These are phyloP conservation scores for Cardamine chenopodiifolia DNA, from an alignment of 345 rosid species.

Conservation along the genomic window DNA sequence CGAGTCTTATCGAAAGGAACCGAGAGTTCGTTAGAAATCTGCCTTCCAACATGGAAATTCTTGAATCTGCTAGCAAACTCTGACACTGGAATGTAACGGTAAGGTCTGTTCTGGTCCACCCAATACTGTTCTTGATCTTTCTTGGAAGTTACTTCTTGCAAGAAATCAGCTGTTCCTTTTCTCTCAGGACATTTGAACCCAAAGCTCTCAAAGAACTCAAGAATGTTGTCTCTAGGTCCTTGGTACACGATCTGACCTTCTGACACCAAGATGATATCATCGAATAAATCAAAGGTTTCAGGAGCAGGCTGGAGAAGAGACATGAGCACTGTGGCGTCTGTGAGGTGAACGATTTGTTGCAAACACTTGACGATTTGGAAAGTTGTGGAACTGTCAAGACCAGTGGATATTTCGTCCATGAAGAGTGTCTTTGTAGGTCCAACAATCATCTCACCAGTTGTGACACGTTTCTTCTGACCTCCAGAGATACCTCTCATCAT, in stretches of 20 bases:
- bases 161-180: conserved; percentile 73
- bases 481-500: conserved; percentile 61
- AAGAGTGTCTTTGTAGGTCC: conserved; percentile 72
- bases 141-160: conserved; percentile 71
- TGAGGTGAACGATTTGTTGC: conserved; percentile 67
- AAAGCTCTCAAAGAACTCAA: conserved; percentile 61
- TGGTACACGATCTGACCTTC: conserved; percentile 73
- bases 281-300: conserved; percentile 74
- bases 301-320: conserved; percentile 85
- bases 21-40: conserved; percentile 48
- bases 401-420: conserved; percentile 82
- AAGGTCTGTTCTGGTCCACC: conserved; percentile 42
- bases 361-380: conserved; percentile 67
- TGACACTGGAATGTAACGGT: conserved; percentile 54
- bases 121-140: conserved; percentile 76
- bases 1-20: conserved; percentile 47
- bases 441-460: conserved; percentile 69
- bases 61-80: conserved; percentile 47
- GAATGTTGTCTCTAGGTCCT: conserved; percentile 58
- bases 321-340: conserved; percentile 54
- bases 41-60: conserved; percentile 44
- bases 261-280: conserved; percentile 64
- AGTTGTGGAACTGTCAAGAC: conserved; percentile 77
- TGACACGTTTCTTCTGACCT: conserved; percentile 39
- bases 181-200: conserved; percentile 75